Evolutionary conservation across 2,329 filamentous ascomycete species (phyloP).

Genomic region (Diplodia mutila): DNA sequence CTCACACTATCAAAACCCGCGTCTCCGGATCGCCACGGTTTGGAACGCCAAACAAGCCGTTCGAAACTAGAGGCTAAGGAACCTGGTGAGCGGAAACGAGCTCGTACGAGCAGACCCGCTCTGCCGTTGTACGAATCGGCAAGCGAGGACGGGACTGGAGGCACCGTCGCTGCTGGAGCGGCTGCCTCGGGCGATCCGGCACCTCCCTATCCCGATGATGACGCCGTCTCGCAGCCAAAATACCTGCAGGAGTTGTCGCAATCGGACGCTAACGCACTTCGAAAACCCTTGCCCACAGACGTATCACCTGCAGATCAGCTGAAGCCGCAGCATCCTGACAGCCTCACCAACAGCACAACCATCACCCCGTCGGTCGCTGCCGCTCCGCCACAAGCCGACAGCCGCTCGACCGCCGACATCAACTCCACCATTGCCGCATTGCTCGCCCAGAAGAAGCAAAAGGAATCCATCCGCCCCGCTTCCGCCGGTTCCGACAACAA

Average conservation of each 20-base stretch:
- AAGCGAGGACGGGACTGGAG: conserved; percentile 8
- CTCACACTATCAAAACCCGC: conserved; percentile 13
- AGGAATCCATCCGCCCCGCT: conserved; percentile 2
- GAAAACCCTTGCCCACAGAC: not conserved
- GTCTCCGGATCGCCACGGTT: not conserved
- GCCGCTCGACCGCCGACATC: conserved; percentile 11
- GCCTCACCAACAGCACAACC: not conserved
- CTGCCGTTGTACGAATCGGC: conserved; percentile 21
- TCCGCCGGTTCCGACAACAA: conserved; percentile 8
- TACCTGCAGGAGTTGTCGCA: conserved; percentile 21
- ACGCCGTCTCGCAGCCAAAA: not conserved
- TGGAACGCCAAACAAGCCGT: not conserved
- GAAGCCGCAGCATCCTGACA: not conserved
- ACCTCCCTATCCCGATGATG: not conserved
- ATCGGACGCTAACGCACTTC: conserved; percentile 11
- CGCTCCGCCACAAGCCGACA: conserved; percentile 1
- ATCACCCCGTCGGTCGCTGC: conserved; percentile 3
- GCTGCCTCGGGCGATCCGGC: not conserved
- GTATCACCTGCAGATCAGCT: conserved; percentile 7
- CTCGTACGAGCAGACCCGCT: not conserved
- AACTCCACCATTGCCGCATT: conserved; percentile 30
- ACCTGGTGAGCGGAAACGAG: not conserved
- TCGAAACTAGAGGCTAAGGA: not conserved
- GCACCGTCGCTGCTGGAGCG: not conserved
- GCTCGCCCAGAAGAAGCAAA: conserved; percentile 28